Evolutionary conservation across 352 stramenopile species (phyloP).

Genomic region (Phytophthora capsici): DNA sequence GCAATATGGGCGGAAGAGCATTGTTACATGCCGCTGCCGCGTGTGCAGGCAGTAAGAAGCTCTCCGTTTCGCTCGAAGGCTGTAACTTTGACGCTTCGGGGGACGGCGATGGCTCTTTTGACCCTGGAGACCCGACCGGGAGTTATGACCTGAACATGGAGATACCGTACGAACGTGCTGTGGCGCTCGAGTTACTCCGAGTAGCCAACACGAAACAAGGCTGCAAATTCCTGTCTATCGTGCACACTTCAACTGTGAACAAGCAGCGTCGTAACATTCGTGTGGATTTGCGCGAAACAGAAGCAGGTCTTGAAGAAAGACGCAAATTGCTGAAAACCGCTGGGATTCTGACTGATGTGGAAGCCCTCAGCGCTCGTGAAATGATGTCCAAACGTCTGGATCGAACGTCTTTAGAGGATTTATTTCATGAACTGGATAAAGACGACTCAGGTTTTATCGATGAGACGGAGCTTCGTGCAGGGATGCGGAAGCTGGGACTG

Average conservation of each 20-base stretch:
- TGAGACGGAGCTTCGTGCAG: conserved; percentile 54
- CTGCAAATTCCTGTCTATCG: conserved; percentile 84
- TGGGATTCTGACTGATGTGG: conserved; percentile 59
- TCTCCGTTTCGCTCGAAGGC: conserved; percentile 65
- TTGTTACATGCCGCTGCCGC: conserved; percentile 70
- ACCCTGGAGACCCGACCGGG: conserved; percentile 72
- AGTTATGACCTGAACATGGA: conserved; percentile 82
- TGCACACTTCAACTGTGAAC: conserved; percentile 43
- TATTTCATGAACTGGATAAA: conserved; percentile 75
- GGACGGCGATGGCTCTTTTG: conserved; percentile 66
- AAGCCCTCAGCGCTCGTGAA: conserved; percentile 27
- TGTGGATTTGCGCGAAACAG: conserved; percentile 62
- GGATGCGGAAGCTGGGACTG: conserved; percentile 60
- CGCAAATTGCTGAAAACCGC: conserved; percentile 70
- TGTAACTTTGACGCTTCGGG: conserved; percentile 81
- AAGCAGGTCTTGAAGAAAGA: conserved; percentile 44
- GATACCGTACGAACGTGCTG: conserved; percentile 75
- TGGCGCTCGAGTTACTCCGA: conserved; percentile 72
- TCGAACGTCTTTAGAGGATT: conserved; percentile 46
- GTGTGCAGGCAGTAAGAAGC: conserved; percentile 54
- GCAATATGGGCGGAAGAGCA: conserved; percentile 60
- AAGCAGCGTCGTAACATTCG: conserved; percentile 67
- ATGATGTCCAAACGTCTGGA: conserved; percentile 46
- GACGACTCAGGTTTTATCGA: conserved; percentile 77
- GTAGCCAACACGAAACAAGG: conserved; percentile 79